Base-by-base conservation (phyloP, 371 early-diverging fungal species). In the Zopfochytrium polystomum region DNA sequence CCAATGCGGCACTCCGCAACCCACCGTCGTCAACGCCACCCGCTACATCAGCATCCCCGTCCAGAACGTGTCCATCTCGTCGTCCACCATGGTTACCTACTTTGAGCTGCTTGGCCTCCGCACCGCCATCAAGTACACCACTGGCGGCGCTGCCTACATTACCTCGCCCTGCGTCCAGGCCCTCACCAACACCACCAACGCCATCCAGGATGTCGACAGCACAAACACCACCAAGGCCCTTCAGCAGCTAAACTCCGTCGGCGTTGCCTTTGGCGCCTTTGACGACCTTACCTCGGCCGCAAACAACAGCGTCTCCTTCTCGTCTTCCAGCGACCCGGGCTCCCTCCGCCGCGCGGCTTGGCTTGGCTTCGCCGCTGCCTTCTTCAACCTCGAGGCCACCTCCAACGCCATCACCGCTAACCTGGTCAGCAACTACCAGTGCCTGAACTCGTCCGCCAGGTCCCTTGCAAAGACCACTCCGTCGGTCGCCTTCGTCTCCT, bases 1-100 rank as follows among this genome's bases (percentile, higher is more conserved):
- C 65, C 67, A 64, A 63, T 71, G 72, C 60, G 68, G 67, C 11
- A 63, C 74, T 2, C 74, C 74, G 35, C 54, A 50, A 26, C 65
- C 68, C 32, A 55, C 42, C 42, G 55, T 59, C 43, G 46, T 50
- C 51, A 34, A 34, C 52, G 63, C 65, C 42, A 66, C 63, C 45
- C 31, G 13, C 34, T 53, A 35, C 47, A 57, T 74, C 29, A 29
- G 64, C 15, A 65, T 68, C 46, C 71, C 71, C 13, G 55, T 68
- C 58, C 25, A 30, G 30, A 34, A 26, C 26, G 53, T 70, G 23
- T 34, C 73, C 20, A 34, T 67, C 30, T 46, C 20, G 33, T 63
- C 66, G 50, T 66, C 72, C 48, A 64, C 72, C 50, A 27, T 53
- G 23, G 42, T 66, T 33, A 59, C 70, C 48, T 74, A 52, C 72